Base-by-base conservation (phyloP, 192 early-diverging fungal species). In the Coemansia sp. region DNA sequence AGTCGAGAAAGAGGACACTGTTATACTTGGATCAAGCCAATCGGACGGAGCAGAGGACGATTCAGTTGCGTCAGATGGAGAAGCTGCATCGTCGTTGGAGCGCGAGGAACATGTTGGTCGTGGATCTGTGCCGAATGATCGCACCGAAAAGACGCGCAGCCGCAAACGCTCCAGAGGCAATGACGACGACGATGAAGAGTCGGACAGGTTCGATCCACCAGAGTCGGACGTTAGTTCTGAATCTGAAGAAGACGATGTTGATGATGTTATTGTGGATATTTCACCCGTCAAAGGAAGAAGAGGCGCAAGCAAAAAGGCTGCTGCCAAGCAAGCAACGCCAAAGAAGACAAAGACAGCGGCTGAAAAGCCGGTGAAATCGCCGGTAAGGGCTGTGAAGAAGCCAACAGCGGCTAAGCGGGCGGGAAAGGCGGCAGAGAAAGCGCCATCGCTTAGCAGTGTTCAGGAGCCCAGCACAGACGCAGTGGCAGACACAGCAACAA, bases 221-320 rank as follows among this genome's bases (percentile, higher is more conserved):
- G 32, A 33, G 9, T 54, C 54, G 6, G 63, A 66, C 22, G 64
- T 59, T 11, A 68, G 63, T 23, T 76, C 56, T 41, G 59, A 58
- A 13, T 63, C 41, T 23, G 40, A 55, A 15, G 56, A 63, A 11
- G 15, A 49, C 36, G 36, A 15, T 2, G 55, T 15, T 13, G 65
- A 54, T 7, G 42, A 35, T 22, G 46, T 45, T 49, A 38, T 63
- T 70, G 62, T 70, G 11, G 68, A 46, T 4, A 32, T 49, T 32
- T n/a, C 33, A 10, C 40, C 22, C 14, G 38, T 2, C 38, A 8
- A 40, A 5, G 7, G 11, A 0, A 38, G 22, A 22, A 67, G 60
- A 8, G 61, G 41, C 58, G 48, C 43, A 49, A 8, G 58, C 58
- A 2, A 41, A 40, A 40, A 40, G 9, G 29, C 38, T 40, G 5